Evolutionary conservation across 1,284 basidiomycete species (phyloP).

Genomic region (Ganoderma meredithae): DNA sequence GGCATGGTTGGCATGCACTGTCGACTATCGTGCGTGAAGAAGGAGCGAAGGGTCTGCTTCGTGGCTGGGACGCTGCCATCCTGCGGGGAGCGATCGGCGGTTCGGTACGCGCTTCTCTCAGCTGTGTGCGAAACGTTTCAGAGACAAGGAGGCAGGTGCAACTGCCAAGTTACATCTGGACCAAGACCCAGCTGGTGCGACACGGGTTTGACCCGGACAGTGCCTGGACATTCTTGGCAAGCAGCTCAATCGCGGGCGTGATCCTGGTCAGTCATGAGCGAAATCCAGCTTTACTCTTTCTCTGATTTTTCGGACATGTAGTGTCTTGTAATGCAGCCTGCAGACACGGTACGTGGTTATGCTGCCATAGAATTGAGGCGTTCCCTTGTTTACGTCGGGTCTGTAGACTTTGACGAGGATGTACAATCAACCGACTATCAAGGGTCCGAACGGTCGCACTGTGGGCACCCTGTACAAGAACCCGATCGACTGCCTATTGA

Average conservation of each 20-base stretch:
- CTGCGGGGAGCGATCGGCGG: constrained; percentile 80
- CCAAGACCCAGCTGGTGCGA: constrained; percentile 75
- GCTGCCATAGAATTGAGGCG: no score
- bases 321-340: background rate
- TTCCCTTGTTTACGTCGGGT: no score
- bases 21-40: constrained; percentile 67
- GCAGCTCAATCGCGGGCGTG: constrained; percentile 75
- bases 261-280: background rate
- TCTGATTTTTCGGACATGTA: background rate
- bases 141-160: constrained; percentile 65
- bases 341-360: background rate
- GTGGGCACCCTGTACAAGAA: background rate
- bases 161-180: constrained; percentile 91
- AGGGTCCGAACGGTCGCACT: background rate
- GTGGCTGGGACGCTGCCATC: constrained; percentile 92
- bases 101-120: constrained; percentile 54
- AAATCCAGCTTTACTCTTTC: background rate
- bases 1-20: constrained; percentile 75
- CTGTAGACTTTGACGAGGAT: constrained; percentile 1
- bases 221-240: constrained; percentile 84
- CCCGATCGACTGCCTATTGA: background rate
- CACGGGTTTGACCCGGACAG: constrained; percentile 73
- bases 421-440: background rate
- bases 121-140: no score
- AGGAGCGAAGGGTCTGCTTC: constrained; percentile 51